Evolutionary conservation across 805 yeast genomes (phyloP).

Genomic region (Saccharomycopsis guyanensis): DNA sequence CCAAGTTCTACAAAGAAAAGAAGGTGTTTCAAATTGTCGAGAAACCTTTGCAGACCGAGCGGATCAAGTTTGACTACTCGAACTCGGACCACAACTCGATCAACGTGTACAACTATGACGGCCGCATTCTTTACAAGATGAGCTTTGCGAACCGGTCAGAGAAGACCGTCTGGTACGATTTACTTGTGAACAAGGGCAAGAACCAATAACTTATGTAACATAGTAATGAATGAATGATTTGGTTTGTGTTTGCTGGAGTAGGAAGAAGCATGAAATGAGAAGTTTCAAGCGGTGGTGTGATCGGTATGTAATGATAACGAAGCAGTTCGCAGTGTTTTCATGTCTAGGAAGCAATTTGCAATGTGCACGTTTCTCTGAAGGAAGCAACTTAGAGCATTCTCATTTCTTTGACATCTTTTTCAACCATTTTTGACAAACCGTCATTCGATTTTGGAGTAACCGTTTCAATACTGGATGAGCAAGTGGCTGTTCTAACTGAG

Average conservation of each 20-base stretch:
- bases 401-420: neutral
- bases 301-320: too few relatives aligned
- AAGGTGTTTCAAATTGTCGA: slow-evolving; percentile 18
- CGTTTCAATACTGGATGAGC: neutral
- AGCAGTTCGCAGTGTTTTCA: too few relatives aligned
- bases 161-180: slow-evolving; percentile 17
- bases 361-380: too few relatives aligned
- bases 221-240: neutral
- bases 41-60: slow-evolving; percentile 13
- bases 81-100: slow-evolving; percentile 20
- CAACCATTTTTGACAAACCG: slow-evolving; percentile 2
- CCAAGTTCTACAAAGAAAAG: slow-evolving; percentile 12
- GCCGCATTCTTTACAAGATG: slow-evolving; percentile 17
- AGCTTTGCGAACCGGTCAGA: slow-evolving; percentile 11
- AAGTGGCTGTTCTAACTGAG: slow-evolving; percentile 20
- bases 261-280: too few relatives aligned
- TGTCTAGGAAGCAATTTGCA: too few relatives aligned
- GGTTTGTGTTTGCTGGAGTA: neutral
- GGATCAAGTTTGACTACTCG: slow-evolving; percentile 16
- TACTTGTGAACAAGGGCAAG: slow-evolving; percentile 3
- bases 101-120: slow-evolving; percentile 18
- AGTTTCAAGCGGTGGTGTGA: too few relatives aligned
- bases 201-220: slow-evolving; percentile 8
- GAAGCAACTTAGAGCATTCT: too few relatives aligned
- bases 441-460: neutral